A percentile compares a stretch with the other conserved stretches of the same genome.
phyloP scores from a whole-genome alignment of 306 rosid species.

The Ochetophila trinervis region DNA sequence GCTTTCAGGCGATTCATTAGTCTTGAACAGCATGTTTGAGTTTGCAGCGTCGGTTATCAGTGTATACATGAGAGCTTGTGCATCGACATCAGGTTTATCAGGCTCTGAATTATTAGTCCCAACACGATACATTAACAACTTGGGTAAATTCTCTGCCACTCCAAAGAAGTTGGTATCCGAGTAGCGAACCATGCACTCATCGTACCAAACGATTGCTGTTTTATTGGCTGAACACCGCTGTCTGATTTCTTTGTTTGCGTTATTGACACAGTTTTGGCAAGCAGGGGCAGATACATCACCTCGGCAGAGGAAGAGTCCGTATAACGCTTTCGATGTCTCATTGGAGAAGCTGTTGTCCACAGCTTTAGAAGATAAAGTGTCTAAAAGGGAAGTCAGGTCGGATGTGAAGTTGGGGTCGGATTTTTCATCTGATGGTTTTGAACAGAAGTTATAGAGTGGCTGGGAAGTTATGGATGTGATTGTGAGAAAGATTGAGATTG shows the following conservation, averaged over 20 bases:
- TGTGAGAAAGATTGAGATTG: conserved; percentile 13
- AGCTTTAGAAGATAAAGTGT: conserved; percentile 21
- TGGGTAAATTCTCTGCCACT: not conserved
- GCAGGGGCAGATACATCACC: conserved; percentile 13
- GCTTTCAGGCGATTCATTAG: not conserved
- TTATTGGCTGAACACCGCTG: conserved; percentile 2
- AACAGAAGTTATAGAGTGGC: conserved; percentile 2
- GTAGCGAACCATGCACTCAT: conserved; percentile 25
- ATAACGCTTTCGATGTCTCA: not conserved
- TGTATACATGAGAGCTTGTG: conserved; percentile 13
- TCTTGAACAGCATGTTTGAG: conserved; percentile 17
- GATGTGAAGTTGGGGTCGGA: conserved; percentile 6
- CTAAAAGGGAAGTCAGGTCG: conserved; percentile 7
- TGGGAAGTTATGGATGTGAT: conserved; percentile 10
- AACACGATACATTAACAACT: conserved; percentile 3
- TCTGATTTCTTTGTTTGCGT: conserved; percentile 8
- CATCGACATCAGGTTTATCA: conserved; percentile 8
- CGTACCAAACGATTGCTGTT: conserved; percentile 25
- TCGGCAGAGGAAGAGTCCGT: conserved; percentile 22
- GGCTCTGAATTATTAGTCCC: conserved; percentile 7
- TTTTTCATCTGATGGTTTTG: not conserved
- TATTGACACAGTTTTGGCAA: conserved; percentile 22
- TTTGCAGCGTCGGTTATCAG: conserved; percentile 23
- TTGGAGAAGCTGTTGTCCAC: conserved; percentile 13
- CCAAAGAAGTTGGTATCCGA: conserved; percentile 29